Evolutionary conservation across 495 filamentous ascomycete genomes (phyloP), one percentile per base, ranked within the genome.

Genomic region (Penicillium pancosmium): DNA sequence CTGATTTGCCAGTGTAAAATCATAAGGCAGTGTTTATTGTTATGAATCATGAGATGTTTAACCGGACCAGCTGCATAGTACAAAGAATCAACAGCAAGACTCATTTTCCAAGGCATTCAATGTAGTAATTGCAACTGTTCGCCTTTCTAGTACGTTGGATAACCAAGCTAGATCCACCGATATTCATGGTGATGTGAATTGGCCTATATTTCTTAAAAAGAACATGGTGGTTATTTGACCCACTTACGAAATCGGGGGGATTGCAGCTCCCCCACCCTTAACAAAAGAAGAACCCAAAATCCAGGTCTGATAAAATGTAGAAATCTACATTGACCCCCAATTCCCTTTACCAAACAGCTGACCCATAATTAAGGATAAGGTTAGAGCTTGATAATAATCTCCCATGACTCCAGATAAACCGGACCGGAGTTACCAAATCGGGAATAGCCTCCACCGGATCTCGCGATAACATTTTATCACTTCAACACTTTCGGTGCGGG

Each of bases 351-450:
- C 9, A 27, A 16, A 23, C 9, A 50, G 25, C 36, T 38, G 36
- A 50, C 23, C 21, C 31, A 13, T 7, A 31, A 16, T 15, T 5
- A 38, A 19, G 44, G 18, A 47, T 47, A 47, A 25, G 7, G 5
- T 47, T n/a, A 47, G 44, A 47, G 52, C 4, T 27, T 36, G 34
- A 58, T 58, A 9, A 38, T 38, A 38, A 38, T 13, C 2, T 38
- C 36, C 41, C 16, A 19, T 19, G 15, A 44, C 19, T 21, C 1
- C 19, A 1, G 41, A 34, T 38, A n/a, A 10, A 59, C 54, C 62
- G 58, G 57, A 27, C 62, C 62, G 62, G 52, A 36, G 38, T 43
- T 64, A 18, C 59, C 50, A 19, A 27, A 65, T 50, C 19, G 50
- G 50, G 51, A 43, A 46, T 15, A 33, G 8, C 25, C 50, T 9